Conservation (phyloP, 768 basidiomycete species). For the Suillus sp. region DNA sequence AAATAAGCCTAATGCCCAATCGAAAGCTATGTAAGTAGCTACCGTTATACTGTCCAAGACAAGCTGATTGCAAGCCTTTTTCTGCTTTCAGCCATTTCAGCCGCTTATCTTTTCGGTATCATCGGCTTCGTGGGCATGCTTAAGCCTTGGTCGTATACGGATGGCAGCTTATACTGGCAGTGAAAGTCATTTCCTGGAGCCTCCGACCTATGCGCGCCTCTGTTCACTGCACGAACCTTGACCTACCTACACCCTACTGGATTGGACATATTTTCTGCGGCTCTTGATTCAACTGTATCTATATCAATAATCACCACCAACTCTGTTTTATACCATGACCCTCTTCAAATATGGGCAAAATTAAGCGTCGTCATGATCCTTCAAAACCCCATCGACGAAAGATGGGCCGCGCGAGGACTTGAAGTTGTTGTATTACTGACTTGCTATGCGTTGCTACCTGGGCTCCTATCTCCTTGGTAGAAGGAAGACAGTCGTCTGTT, state of each 20-base stretch:
- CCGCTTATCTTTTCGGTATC: conserved; percentile 62
- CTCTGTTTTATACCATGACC: not conserved
- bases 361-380: not conserved
- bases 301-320: not conserved
- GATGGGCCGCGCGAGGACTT: not conserved
- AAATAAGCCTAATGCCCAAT: conserved; percentile 54
- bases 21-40: conserved; percentile 51
- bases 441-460: not conserved
- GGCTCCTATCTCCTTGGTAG: not conserved
- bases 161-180: conserved; percentile 46
- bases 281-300: not conserved
- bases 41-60: conserved; percentile 8
- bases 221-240: not conserved
- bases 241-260: not conserved
- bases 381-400: not conserved
- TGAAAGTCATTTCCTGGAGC: conserved; percentile 8
- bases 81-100: conserved; percentile 48
- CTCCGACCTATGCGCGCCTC: not conserved
- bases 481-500: not conserved
- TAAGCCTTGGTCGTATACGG: conserved; percentile 48
- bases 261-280: not conserved
- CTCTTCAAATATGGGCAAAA: not conserved
- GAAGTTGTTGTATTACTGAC: not conserved
- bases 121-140: conserved; percentile 57
- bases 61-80: conserved; percentile 16